These are phyloP conservation scores for Melampsora larici-populina DNA, from an alignment of 1,284 basidiomycete genomes.

Conservation along the genomic window DNA sequence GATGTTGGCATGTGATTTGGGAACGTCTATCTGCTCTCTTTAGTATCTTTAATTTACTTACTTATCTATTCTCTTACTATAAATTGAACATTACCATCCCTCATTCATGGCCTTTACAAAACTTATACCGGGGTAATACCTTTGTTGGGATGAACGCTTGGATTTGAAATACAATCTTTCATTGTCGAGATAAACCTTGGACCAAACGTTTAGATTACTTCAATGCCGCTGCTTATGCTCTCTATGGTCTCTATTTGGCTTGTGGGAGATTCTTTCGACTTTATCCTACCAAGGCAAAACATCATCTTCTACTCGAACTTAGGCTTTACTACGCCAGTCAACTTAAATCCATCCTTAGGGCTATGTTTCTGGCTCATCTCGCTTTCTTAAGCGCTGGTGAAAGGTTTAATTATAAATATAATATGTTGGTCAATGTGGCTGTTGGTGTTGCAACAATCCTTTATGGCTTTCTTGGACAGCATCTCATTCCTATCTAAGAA, in stretches of 20 bases:
- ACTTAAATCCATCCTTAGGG: slow-evolving; percentile 43
- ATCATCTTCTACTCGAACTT: slow-evolving; percentile 29
- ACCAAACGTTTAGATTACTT: too few species aligned
- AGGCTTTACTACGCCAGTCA: slow-evolving; percentile 22
- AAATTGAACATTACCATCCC: slow-evolving; percentile 60
- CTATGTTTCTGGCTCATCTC: slow-evolving; percentile 59
- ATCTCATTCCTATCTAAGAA: slow-evolving; percentile 45
- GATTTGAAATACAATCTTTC: slow-evolving; percentile 89
- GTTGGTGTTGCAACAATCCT: slow-evolving; percentile 67
- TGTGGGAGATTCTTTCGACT: slow-evolving; percentile 52
- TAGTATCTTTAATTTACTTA: too few species aligned
- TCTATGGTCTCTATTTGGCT: slow-evolving; percentile 67
- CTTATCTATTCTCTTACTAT: slow-evolving; percentile 67
- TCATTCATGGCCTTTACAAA: slow-evolving; percentile 59
- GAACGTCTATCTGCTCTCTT: too few species aligned
- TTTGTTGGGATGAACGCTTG: slow-evolving; percentile 86
- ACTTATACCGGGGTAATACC: slow-evolving; percentile 61
- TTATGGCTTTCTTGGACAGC: slow-evolving; percentile 79
- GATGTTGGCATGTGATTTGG: slow-evolving; percentile 65
- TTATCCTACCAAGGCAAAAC: slow-evolving; percentile 37
- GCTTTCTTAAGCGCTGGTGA: slow-evolving; percentile 56
- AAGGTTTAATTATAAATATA: slow-evolving; percentile 92
- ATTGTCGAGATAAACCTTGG: too few species aligned
- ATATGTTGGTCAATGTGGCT: slow-evolving; percentile 78
- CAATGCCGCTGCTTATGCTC: too few species aligned